Percentiles rank a stretch among this genome's conserved stretches.
These are phyloP conservation scores for Talinum fruticosum DNA, from an alignment of 148 eudicot genomes.

Conservation along the genomic window DNA sequence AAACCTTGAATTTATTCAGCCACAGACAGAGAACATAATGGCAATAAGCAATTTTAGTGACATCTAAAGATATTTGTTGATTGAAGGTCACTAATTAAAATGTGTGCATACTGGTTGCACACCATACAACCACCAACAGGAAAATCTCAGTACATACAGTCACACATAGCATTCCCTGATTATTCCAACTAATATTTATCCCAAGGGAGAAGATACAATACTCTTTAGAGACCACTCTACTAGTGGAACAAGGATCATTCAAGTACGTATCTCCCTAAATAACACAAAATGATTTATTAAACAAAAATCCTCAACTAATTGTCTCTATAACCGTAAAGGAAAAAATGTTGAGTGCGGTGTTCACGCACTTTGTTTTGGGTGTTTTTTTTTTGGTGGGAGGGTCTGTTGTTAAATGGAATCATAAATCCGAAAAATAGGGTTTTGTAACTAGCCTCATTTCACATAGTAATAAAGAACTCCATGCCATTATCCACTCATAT, in stretches of 20 bases:
- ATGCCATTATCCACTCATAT: neutral
- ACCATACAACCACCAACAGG: neutral
- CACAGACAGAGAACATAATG: neutral
- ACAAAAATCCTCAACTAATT: no score
- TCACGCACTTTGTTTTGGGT: no score
- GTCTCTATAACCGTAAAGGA: no score
- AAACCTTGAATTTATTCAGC: neutral
- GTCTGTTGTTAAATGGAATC: neutral
- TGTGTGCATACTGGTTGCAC: neutral
- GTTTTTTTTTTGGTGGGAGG: neutral
- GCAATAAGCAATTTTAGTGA: neutral
- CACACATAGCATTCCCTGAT: neutral
- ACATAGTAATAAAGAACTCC: neutral
- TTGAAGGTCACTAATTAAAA: neutral
- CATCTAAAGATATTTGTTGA: no score
- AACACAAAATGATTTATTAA: no score
- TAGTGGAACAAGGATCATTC: neutral
- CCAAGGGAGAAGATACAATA: neutral
- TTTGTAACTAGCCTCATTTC: neutral
- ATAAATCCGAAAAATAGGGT: neutral
- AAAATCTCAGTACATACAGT: neutral
- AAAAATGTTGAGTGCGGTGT: no score
- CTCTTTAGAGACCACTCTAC: neutral
- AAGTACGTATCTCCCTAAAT: neutral
- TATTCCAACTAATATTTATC: neutral